Conservation (phyloP, 2,329 filamentous ascomycete genomes). For the Leptosphaerulina australis region DNA sequence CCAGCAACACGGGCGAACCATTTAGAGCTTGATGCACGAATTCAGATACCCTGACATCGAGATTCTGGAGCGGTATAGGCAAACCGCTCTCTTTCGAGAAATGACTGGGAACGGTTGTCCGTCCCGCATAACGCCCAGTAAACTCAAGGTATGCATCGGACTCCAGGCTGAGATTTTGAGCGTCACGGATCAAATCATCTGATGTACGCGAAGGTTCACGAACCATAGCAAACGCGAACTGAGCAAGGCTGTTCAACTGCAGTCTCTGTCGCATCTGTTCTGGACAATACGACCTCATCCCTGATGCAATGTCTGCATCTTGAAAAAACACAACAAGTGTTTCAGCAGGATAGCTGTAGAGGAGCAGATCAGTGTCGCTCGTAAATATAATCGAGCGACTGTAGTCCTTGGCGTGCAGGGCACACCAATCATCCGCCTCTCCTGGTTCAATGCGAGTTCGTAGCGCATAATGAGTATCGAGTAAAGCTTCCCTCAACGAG, state of each 20-base stretch:
- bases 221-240: slow-evolving; percentile 51
- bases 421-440: slow-evolving; percentile 85
- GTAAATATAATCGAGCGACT: slow-evolving; percentile 72
- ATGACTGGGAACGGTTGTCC: slow-evolving; percentile 11
- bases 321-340: slow-evolving; percentile 72
- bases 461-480: slow-evolving; percentile 50
- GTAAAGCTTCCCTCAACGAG: slow-evolving; percentile 73
- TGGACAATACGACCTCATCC: slow-evolving; percentile 51
- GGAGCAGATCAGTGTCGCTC: slow-evolving; percentile 84
- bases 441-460: slow-evolving; percentile 70
- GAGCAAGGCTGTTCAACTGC: slow-evolving; percentile 49
- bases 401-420: slow-evolving; percentile 62
- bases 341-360: slow-evolving; percentile 69
- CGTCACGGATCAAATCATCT: slow-evolving; percentile 33
- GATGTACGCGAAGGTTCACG: slow-evolving; percentile 41
- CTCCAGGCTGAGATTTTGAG: slow-evolving; percentile 26
- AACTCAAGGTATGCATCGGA: slow-evolving; percentile 38
- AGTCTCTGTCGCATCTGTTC: slow-evolving; percentile 53
- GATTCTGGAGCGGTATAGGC: slow-evolving; percentile 21
- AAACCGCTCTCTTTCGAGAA: slow-evolving; percentile 1
- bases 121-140: slow-evolving; percentile 34
- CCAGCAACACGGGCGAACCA: slow-evolving; percentile 29
- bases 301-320: slow-evolving; percentile 59
- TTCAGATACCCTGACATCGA: slow-evolving; percentile 45
- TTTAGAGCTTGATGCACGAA: slow-evolving; percentile 33